Conservation (phyloP, 1,284 basidiomycete genomes). For the Chondrostereum purpureum region DNA sequence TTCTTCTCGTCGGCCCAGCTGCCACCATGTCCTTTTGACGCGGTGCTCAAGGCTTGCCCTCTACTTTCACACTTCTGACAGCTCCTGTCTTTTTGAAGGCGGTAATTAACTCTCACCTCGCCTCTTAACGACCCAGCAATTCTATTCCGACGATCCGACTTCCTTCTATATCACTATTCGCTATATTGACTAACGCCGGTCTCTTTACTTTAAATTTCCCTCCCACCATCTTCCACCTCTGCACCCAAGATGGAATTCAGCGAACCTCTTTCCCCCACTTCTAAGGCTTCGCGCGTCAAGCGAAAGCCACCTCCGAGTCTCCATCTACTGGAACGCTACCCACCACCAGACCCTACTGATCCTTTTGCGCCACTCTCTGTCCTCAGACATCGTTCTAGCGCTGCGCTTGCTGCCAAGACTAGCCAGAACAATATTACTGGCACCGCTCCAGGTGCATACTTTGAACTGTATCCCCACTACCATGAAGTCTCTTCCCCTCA, state of each 20-base stretch:
- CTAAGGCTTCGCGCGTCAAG: slow-evolving; percentile 24
- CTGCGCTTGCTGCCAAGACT: slow-evolving; percentile 10
- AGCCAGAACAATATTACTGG: slow-evolving; percentile 9
- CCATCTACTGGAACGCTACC: slow-evolving; percentile 38
- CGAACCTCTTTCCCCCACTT: neutral
- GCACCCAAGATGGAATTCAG: neutral
- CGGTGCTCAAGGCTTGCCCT: too few relatives aligned
- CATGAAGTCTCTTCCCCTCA: neutral
- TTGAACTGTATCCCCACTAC: neutral
- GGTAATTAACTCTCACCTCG: too few relatives aligned
- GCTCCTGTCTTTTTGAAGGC: too few relatives aligned
- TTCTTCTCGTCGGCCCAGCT: too few relatives aligned
- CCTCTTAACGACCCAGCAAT: too few relatives aligned
- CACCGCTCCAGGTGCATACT: slow-evolving; percentile 1
- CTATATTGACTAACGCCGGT: too few relatives aligned
- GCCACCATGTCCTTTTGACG: too few relatives aligned
- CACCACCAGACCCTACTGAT: slow-evolving; percentile 44
- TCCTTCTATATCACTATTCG: too few relatives aligned
- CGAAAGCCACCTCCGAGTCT: slow-evolving; percentile 43
- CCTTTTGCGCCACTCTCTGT: slow-evolving; percentile 50
- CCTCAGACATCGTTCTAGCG: slow-evolving; percentile 34
- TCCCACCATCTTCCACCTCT: neutral
- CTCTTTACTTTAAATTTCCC: too few relatives aligned
- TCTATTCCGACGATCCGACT: too few relatives aligned
- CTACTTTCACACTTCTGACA: too few relatives aligned